These are phyloP conservation scores for Fusarium sp. DNA, from an alignment of 2,329 filamentous ascomycete species.

Conservation along the genomic window DNA sequence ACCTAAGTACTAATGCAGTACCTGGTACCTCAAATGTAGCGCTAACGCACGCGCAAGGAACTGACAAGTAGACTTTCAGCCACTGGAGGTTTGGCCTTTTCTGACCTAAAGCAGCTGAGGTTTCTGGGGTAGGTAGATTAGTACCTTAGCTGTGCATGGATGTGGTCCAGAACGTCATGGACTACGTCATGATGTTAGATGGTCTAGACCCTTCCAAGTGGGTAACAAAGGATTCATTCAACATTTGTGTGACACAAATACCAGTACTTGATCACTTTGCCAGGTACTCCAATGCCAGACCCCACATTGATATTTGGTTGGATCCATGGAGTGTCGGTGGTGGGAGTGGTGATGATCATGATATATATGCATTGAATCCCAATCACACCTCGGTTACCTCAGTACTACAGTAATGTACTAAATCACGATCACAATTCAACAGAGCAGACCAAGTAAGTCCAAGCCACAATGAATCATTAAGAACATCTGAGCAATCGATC, in stretches of 20 bases:
- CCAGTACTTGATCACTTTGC: neutral
- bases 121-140: neutral
- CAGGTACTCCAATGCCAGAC: neutral
- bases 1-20: neutral
- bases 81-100: neutral
- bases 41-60: neutral
- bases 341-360: neutral
- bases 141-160: neutral
- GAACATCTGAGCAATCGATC: neutral
- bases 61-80: neutral
- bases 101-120: neutral
- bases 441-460: neutral
- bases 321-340: neutral
- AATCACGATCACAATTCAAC: neutral
- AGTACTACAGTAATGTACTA: neutral
- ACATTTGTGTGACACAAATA: neutral
- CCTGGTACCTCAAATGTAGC: neutral
- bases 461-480: constrained; percentile 20
- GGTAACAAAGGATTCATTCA: neutral
- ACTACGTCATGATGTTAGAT: constrained; percentile 19
- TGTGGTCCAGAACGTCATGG: constrained; percentile 6
- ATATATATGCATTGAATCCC: neutral
- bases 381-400: neutral
- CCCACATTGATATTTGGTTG: neutral
- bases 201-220: constrained; percentile 7